Evolutionary conservation across 306 rosid species (phyloP).

Genomic region (Calophaca sinica): DNA sequence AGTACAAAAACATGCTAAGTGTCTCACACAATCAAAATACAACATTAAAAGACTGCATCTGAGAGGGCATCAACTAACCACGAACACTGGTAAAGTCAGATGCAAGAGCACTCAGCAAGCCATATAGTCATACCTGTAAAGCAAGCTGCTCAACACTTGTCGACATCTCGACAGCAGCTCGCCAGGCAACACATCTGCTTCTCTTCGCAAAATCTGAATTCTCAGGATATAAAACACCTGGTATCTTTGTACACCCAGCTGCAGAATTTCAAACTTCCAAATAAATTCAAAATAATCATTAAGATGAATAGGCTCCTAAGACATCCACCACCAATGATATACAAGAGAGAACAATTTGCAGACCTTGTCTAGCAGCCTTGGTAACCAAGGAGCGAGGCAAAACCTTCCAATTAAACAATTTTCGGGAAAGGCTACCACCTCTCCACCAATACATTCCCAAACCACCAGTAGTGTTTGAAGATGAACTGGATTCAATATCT

Average conservation of each 20-base stretch:
- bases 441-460: slow-evolving; percentile 94
- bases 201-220: slow-evolving; percentile 93
- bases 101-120: slow-evolving; percentile 36
- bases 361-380: slow-evolving; percentile 98
- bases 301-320: slow-evolving; percentile 51
- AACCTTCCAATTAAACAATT: slow-evolving; percentile 81
- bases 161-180: slow-evolving; percentile 89
- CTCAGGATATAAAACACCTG: slow-evolving; percentile 85
- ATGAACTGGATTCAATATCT: slow-evolving; percentile 67
- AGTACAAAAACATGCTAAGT: slow-evolving; percentile 14
- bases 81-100: slow-evolving; percentile 37
- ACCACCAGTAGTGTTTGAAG: slow-evolving; percentile 73
- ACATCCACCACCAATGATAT: slow-evolving; percentile 43
- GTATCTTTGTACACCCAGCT: slow-evolving; percentile 89
- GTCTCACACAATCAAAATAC: slow-evolving; percentile 27
- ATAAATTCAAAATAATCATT: slow-evolving; percentile 57
- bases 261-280: slow-evolving; percentile 63
- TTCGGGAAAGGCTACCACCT: slow-evolving; percentile 94
- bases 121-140: slow-evolving; percentile 68
- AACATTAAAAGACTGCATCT: slow-evolving; percentile 26
- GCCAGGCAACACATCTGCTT: slow-evolving; percentile 83
- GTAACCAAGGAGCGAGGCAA: slow-evolving; percentile 78
- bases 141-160: slow-evolving; percentile 88
- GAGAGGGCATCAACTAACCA: slow-evolving; percentile 5
- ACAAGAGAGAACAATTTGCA: slow-evolving; percentile 42